Evolutionary conservation across 2,329 filamentous ascomycete genomes (phyloP).

Genomic region (Madurella mycetomatis): DNA sequence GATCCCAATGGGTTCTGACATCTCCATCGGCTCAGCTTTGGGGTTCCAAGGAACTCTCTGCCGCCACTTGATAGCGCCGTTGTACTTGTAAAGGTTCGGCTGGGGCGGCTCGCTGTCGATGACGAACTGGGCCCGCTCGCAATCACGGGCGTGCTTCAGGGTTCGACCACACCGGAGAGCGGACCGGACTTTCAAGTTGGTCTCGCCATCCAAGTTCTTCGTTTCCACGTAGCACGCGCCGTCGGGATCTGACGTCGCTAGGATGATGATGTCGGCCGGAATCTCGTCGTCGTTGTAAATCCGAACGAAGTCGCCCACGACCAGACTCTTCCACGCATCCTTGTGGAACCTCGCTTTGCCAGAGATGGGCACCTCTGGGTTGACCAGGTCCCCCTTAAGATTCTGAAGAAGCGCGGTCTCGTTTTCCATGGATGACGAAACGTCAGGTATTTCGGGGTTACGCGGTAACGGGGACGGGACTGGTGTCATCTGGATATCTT

Average conservation of each 20-base stretch:
- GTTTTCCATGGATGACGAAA: constrained; percentile 35
- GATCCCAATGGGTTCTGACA: constrained; percentile 90
- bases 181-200: constrained; percentile 91
- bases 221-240: constrained; percentile 97
- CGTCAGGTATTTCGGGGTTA: constrained; percentile 31
- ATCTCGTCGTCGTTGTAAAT: constrained; percentile 95
- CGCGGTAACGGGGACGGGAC: constrained; percentile 73
- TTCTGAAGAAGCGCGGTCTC: constrained; percentile 39
- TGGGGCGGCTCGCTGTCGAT: constrained; percentile 91
- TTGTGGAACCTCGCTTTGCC: constrained; percentile 83
- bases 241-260: constrained; percentile 89
- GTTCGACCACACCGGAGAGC: constrained; percentile 79
- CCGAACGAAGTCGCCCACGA: constrained; percentile 93
- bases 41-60: constrained; percentile 64
- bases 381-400: constrained; percentile 61
- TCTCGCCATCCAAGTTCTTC: constrained; percentile 96
- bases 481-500: constrained; percentile 92
- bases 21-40: constrained; percentile 61
- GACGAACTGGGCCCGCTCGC: constrained; percentile 79
- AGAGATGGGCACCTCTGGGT: constrained; percentile 59
- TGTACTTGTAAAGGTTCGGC: constrained; percentile 93
- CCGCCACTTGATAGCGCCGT: constrained; percentile 80
- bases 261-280: constrained; percentile 85
- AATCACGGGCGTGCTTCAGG: constrained; percentile 85
- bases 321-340: constrained; percentile 90